phyloP scores from a whole-genome alignment of 2,329 filamentous ascomycete species.

The Sporothrix euskadiensis region DNA sequence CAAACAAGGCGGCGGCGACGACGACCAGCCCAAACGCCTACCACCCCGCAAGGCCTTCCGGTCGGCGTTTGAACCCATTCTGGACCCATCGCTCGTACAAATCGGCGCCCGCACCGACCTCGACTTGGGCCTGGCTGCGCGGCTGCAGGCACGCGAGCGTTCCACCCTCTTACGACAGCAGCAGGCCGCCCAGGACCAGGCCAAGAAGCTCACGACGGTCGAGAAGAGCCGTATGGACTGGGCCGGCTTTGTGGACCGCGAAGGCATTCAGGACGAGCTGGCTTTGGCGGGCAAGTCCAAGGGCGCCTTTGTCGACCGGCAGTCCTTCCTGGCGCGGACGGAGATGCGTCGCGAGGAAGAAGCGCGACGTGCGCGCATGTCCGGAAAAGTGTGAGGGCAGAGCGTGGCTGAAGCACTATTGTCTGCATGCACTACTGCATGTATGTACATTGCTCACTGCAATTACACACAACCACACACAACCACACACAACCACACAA shows the following conservation, averaged over 20 bases:
- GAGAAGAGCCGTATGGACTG: constrained; percentile 74
- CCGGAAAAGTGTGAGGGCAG: constrained; percentile 38
- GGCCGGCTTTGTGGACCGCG: constrained; percentile 70
- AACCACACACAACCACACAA: too few relatives aligned
- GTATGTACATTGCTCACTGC: background rate
- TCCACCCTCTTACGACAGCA: constrained; percentile 15
- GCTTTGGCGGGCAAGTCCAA: constrained; percentile 65
- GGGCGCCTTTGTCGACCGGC: constrained; percentile 60
- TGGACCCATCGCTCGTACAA: constrained; percentile 51
- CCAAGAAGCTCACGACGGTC: constrained; percentile 68
- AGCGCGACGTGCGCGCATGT: constrained; percentile 54
- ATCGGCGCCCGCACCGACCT: constrained; percentile 57
- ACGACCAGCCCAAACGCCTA: constrained; percentile 44
- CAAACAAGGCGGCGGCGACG: constrained; percentile 35
- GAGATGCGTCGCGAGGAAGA: constrained; percentile 64
- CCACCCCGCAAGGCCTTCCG: constrained; percentile 59
- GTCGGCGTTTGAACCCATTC: constrained; percentile 62
- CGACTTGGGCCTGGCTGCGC: constrained; percentile 55
- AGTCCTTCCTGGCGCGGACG: constrained; percentile 66
- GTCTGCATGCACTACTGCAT: background rate
- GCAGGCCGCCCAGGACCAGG: constrained; percentile 43
- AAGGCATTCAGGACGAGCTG: constrained; percentile 69
- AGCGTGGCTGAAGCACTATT: background rate
- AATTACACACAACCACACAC: background rate
- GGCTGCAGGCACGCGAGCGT: constrained; percentile 50